Evolutionary conservation across 495 filamentous ascomycete genomes (phyloP).

Genomic region (Penicillium pancosmium): DNA sequence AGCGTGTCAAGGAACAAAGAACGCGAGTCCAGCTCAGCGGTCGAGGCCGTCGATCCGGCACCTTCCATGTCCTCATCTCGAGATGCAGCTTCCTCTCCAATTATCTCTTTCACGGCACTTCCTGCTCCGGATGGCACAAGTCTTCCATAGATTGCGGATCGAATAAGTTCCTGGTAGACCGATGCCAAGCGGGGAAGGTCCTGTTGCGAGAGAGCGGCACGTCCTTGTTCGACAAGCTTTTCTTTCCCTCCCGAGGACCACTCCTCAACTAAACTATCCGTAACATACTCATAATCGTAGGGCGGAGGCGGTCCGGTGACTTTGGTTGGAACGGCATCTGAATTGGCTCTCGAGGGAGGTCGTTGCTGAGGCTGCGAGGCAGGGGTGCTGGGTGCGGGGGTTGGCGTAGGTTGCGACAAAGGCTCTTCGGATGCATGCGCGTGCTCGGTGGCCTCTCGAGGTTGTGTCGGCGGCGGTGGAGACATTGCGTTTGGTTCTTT

Average conservation of each 20-base stretch:
- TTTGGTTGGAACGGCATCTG: constrained; percentile 20
- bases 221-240: constrained; percentile 48
- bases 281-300: constrained; percentile 62
- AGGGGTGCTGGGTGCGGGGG: constrained; percentile 31
- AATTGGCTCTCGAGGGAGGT: constrained; percentile 21
- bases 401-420: constrained; percentile 23
- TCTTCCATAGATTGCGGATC: constrained; percentile 68
- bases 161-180: constrained; percentile 84
- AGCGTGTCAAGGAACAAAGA: constrained; percentile 81
- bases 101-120: constrained; percentile 70
- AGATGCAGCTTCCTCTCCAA: constrained; percentile 56
- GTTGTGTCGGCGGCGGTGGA: constrained; percentile 35
- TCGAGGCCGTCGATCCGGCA: constrained; percentile 26
- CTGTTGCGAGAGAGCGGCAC: constrained; percentile 60
- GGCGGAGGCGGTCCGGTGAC: constrained; percentile 30
- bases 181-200: constrained; percentile 66
- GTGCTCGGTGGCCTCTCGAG: constrained; percentile 29
- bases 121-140: constrained; percentile 70
- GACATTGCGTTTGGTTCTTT: constrained; percentile 42
- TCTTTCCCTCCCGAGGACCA: constrained; percentile 56
- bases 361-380: constrained; percentile 28
- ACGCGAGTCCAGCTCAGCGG: constrained; percentile 57
- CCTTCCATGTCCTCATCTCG: constrained; percentile 43
- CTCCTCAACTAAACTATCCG: constrained; percentile 44
- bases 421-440: constrained; percentile 29